Percentiles rank a stretch among this genome's conserved stretches.
These are phyloP conservation scores for Pichia sp. DNA, from an alignment of 1,139 yeast genomes.

Conservation along the genomic window DNA sequence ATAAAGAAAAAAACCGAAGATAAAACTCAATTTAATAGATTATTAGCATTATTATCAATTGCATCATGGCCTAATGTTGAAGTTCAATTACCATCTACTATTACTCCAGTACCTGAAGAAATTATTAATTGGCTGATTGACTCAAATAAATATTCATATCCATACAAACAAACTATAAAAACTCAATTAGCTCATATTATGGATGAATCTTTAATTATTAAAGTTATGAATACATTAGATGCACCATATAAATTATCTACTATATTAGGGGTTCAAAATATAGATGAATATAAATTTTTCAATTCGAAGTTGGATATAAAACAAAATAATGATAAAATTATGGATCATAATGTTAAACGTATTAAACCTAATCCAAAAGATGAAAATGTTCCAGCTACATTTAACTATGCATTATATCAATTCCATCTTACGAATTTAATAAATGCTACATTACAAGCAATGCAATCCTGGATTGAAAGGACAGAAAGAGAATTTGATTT, in stretches of 20 bases:
- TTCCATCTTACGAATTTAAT: slow-evolving; percentile 20
- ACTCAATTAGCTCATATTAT: slow-evolving; percentile 15
- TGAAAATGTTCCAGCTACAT: slow-evolving; percentile 6
- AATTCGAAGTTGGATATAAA: slow-evolving; percentile 5
- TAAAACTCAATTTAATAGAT: slow-evolving; percentile 11
- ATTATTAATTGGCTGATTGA: slow-evolving; percentile 15
- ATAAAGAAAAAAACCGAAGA: neutral
- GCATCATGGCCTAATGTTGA: slow-evolving; percentile 7
- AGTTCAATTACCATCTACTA: slow-evolving; percentile 6
- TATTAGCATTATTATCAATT: slow-evolving; percentile 14
- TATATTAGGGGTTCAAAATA: slow-evolving; percentile 11
- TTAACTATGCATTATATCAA: slow-evolving; percentile 24
- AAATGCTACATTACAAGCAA: slow-evolving; percentile 15
- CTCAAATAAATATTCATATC: slow-evolving; percentile 6
- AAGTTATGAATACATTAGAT: slow-evolving; percentile 1
- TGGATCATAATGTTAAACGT: slow-evolving; percentile 11
- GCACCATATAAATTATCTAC: slow-evolving; percentile 9
- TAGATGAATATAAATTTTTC: slow-evolving; percentile 20
- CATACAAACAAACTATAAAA: slow-evolving; percentile 5
- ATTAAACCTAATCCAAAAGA: slow-evolving; percentile 8
- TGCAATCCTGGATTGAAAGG: slow-evolving; percentile 31
- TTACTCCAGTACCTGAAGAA: slow-evolving; percentile 7
- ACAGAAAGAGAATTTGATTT: slow-evolving; percentile 30
- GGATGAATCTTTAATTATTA: slow-evolving; percentile 15
- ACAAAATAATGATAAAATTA: slow-evolving; percentile 2